A percentile compares a stretch with the other conserved stretches of the same genome.
Conservation (phyloP, 1,284 basidiomycete genomes). For the Neolentinus lepideus region DNA sequence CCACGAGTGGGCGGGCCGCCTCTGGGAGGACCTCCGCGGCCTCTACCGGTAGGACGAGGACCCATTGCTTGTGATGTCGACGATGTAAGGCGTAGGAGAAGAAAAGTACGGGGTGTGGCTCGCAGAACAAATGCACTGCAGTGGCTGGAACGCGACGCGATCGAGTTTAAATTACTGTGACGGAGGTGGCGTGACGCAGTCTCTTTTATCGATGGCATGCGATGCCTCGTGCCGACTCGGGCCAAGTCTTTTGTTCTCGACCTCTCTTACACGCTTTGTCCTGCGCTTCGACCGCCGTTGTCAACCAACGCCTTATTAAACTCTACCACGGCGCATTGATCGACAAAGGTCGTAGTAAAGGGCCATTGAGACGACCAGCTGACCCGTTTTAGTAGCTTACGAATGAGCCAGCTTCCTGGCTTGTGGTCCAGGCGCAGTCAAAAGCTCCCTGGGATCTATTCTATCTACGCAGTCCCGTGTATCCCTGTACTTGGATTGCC, state of each 20-base stretch:
- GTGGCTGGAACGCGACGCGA: not conserved
- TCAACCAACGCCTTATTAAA: too few relatives aligned
- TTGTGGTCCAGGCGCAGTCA: too few relatives aligned
- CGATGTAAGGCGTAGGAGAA: conserved; percentile 3
- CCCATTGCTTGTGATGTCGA: conserved; percentile 3
- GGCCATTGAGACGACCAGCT: too few relatives aligned
- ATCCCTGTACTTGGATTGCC: too few relatives aligned
- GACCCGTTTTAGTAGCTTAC: too few relatives aligned
- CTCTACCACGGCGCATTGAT: too few relatives aligned
- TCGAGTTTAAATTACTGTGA: not conserved
- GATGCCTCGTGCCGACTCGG: not conserved
- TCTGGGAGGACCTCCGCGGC: conserved; percentile 10
- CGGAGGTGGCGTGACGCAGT: not conserved
- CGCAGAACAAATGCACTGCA: not conserved
- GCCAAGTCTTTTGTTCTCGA: not conserved
- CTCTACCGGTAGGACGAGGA: conserved; percentile 2
- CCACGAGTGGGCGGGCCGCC: conserved; percentile 15
- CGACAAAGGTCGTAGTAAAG: too few relatives aligned
- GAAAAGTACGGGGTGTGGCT: not conserved
- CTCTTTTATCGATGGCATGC: not conserved
- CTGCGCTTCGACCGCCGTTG: not conserved
- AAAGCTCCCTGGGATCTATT: too few relatives aligned
- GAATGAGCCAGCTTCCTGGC: too few relatives aligned
- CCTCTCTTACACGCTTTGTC: not conserved
- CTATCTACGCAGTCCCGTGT: too few relatives aligned